These are phyloP conservation scores for Dendrocalamus sinicus DNA, from an alignment of 176 grass and related monocot genomes.

Conservation along the genomic window DNA sequence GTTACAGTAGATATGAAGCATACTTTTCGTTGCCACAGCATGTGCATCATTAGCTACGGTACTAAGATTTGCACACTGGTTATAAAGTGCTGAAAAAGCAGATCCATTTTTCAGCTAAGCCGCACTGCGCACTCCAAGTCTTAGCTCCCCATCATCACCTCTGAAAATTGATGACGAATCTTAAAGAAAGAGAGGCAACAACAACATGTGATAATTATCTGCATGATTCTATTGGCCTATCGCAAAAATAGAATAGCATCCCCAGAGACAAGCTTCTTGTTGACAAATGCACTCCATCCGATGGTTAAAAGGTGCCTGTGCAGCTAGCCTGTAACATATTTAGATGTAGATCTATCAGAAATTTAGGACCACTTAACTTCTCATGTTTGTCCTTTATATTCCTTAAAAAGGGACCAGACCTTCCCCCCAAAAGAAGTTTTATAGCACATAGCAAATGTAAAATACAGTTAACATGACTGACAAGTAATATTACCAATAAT, in stretches of 20 bases:
- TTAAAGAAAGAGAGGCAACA: neutral
- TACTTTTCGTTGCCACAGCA: constrained; percentile 65
- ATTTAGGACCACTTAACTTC: constrained; percentile 38
- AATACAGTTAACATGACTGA: neutral
- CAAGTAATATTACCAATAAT: neutral
- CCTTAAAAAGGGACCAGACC: constrained; percentile 27
- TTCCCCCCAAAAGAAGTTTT: neutral
- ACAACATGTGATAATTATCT: constrained; percentile 2
- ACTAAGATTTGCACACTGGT: constrained; percentile 61
- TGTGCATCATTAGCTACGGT: constrained; percentile 59
- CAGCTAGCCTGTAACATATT: constrained; percentile 76
- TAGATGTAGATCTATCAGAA: constrained; percentile 54
- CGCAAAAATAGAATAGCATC: constrained; percentile 86
- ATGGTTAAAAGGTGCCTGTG: constrained; percentile 96
- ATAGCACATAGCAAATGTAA: neutral
- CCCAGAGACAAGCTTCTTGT: constrained; percentile 93
- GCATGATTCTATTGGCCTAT: constrained; percentile 40
- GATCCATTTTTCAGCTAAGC: constrained; percentile 64
- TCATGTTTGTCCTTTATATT: constrained; percentile 32
- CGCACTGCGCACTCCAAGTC: constrained; percentile 78
- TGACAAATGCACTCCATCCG: constrained; percentile 99
- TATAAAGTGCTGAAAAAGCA: constrained; percentile 54
- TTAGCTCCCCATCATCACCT: constrained; percentile 83
- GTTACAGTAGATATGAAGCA: constrained; percentile 86
- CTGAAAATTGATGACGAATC: constrained; percentile 47